Conservation (phyloP, 2,329 filamentous ascomycete genomes). For the Coniosporium tulheliwenetii region DNA sequence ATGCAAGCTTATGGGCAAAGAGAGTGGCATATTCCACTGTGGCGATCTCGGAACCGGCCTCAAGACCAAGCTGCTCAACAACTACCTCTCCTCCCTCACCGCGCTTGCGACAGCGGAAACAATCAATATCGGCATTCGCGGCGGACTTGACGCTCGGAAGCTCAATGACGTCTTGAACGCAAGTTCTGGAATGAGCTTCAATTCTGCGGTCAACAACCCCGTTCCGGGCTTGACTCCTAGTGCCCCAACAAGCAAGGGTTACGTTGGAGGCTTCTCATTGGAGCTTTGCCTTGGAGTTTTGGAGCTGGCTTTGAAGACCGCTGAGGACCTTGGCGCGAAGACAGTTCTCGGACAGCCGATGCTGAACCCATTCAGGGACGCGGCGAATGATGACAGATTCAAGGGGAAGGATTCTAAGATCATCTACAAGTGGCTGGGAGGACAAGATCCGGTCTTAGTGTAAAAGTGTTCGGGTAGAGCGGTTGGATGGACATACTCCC, state of each 20-base stretch:
- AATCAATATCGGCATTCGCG: constrained; percentile 43
- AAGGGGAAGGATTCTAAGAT: constrained; percentile 40
- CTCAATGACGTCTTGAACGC: constrained; percentile 35
- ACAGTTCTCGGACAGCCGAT: constrained; percentile 35
- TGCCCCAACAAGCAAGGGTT: constrained; percentile 32
- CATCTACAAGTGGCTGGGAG: constrained; percentile 40
- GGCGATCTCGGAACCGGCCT: constrained; percentile 40
- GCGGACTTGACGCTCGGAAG: constrained; percentile 38
- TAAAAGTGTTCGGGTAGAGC: too few relatives aligned
- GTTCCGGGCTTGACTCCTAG: constrained; percentile 33
- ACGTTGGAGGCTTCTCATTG: constrained; percentile 40
- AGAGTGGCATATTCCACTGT: constrained; percentile 40
- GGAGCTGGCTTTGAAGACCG: constrained; percentile 37
- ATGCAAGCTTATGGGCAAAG: too few relatives aligned
- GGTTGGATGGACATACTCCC: too few relatives aligned
- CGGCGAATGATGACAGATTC: constrained; percentile 35
- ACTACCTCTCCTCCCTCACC: constrained; percentile 43
- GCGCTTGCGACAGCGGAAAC: constrained; percentile 42
- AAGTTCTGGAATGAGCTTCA: constrained; percentile 36
- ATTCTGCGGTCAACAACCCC: constrained; percentile 36
- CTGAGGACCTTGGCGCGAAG: constrained; percentile 32
- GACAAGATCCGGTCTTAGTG: too few relatives aligned
- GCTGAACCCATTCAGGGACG: constrained; percentile 35
- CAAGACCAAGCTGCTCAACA: constrained; percentile 44
- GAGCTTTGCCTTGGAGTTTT: constrained; percentile 47